These are phyloP conservation scores for Phellinidium pouzarii DNA, from an alignment of 1,284 basidiomycete species.

Conservation along the genomic window DNA sequence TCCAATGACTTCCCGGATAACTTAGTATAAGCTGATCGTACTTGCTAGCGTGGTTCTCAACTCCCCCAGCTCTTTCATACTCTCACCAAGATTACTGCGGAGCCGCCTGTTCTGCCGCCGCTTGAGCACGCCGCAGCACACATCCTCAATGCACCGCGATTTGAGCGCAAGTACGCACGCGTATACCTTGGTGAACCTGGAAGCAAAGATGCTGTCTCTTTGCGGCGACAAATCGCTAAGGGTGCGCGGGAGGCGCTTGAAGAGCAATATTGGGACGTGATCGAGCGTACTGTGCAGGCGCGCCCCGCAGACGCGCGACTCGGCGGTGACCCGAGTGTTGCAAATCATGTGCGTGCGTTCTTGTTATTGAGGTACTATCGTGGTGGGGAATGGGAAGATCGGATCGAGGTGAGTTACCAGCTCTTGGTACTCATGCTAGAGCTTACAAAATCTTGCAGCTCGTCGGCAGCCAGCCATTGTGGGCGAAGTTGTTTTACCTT, in stretches of 20 bases:
- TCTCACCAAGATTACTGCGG: slow-evolving; percentile 62
- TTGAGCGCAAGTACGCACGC: slow-evolving; percentile 68
- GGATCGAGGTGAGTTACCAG: slow-evolving; percentile 60
- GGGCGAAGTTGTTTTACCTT: slow-evolving; percentile 90
- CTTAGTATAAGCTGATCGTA: slow-evolving; percentile 17
- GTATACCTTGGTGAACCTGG: slow-evolving; percentile 67
- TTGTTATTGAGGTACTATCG: slow-evolving; percentile 75
- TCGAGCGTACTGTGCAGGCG: slow-evolving; percentile 82
- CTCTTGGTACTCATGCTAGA: slow-evolving; percentile 7
- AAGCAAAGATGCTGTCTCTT: slow-evolving; percentile 51
- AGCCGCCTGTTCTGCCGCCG: slow-evolving; percentile 62
- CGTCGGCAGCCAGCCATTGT: slow-evolving; percentile 80
- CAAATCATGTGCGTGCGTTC: slow-evolving; percentile 87
- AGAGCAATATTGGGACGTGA: slow-evolving; percentile 79
- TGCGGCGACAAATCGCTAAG: slow-evolving; percentile 65
- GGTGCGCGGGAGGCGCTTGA: slow-evolving; percentile 74
- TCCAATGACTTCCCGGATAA: slow-evolving; percentile 1
- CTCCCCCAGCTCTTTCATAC: slow-evolving; percentile 66
- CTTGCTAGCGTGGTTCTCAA: slow-evolving; percentile 29
- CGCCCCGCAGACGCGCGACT: slow-evolving; percentile 82
- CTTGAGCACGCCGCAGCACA: slow-evolving; percentile 71
- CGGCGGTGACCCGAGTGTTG: slow-evolving; percentile 86
- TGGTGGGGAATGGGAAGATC: slow-evolving; percentile 78
- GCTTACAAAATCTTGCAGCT: slow-evolving; percentile 39
- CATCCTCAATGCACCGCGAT: slow-evolving; percentile 65